Base-by-base conservation (phyloP, 2,329 filamentous ascomycete genomes). In the Fusarium sp. region DNA sequence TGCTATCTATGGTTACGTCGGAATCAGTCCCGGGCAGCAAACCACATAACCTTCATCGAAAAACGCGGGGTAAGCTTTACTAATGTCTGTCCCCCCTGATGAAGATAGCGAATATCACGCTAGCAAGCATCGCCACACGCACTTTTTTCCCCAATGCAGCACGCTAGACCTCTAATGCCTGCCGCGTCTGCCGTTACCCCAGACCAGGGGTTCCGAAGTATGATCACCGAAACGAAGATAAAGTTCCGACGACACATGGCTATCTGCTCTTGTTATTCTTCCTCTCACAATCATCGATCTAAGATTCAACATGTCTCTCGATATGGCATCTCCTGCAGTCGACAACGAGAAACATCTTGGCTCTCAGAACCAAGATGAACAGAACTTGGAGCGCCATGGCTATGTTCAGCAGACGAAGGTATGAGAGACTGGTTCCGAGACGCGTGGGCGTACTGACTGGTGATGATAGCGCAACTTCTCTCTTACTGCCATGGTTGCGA, bases 401-500 rank as follows among this genome's bases (percentile, higher is more conserved):
- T 65, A 63, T 7, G 44, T 52, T 4, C 44, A 58, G 25, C 33
- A 58, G 14, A 52, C 45, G 5, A 58, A 58, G 31, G 55, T 58
- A 50, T 12, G 25, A n/a, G n/a, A 29, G 7, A 5, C 13, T 3
- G 41, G 13, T n/a, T 35, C 18, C 65, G 8, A 56, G 17, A 14
- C 17, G n/a, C 6, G 29, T n/a, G 14, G 20, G 14, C 13, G 22
- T 27, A 14, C 29, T 56, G n/a, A 56, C 29, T 27, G 13, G n/a
- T 7, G n/a, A 33, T 45, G 29, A 31, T 6, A 72, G 60, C 66
- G 70, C 35, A 73, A 70, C 31, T 73, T 73, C 13, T 74, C 71
- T 3, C 36, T 61, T 1, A 42, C 42, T 13, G 62, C 72, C 1
- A 72, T 74, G 71, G 12, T 74, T 4, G 57, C 67, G 2, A 38